Evolutionary conservation across 257 asterid genomes (phyloP).

Genomic region (Ajuga chamaepitys): DNA sequence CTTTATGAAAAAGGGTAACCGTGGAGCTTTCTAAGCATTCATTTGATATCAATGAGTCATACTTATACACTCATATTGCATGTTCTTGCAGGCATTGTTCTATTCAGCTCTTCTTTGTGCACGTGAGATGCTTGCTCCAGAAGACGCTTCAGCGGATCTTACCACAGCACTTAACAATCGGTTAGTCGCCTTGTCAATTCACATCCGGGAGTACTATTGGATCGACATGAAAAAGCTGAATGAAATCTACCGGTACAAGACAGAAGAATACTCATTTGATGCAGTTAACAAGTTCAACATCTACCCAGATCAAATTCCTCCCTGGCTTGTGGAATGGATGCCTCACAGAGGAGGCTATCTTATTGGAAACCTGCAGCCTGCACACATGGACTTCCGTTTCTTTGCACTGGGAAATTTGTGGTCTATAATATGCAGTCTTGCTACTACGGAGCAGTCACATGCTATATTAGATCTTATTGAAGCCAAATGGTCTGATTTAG

Average conservation of each 20-base stretch:
- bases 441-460: slow-evolving; percentile 50
- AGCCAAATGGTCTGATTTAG: slow-evolving; percentile 70
- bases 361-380: slow-evolving; percentile 71
- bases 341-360: slow-evolving; percentile 65
- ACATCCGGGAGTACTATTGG: slow-evolving; percentile 73
- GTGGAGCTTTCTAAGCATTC: too few species aligned
- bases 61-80: not conserved
- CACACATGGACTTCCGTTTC: slow-evolving; percentile 80
- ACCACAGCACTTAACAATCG: slow-evolving; percentile 61
- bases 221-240: slow-evolving; percentile 58
- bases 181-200: slow-evolving; percentile 64
- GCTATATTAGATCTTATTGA: slow-evolving; percentile 65
- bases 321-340: slow-evolving; percentile 79
- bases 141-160: slow-evolving; percentile 63
- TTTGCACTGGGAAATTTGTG: slow-evolving; percentile 69
- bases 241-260: slow-evolving; percentile 70
- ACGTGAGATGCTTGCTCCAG: slow-evolving; percentile 69
- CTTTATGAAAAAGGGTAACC: not conserved
- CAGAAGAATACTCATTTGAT: slow-evolving; percentile 73
- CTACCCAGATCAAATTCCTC: slow-evolving; percentile 73
- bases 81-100: slow-evolving; percentile 49
- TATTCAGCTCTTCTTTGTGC: slow-evolving; percentile 65
- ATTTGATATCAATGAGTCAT: not conserved
- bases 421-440: slow-evolving; percentile 56
- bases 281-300: slow-evolving; percentile 72